Evolutionary conservation across 2,329 filamentous ascomycete genomes (phyloP).

Genomic region (Fusarium beomiforme): DNA sequence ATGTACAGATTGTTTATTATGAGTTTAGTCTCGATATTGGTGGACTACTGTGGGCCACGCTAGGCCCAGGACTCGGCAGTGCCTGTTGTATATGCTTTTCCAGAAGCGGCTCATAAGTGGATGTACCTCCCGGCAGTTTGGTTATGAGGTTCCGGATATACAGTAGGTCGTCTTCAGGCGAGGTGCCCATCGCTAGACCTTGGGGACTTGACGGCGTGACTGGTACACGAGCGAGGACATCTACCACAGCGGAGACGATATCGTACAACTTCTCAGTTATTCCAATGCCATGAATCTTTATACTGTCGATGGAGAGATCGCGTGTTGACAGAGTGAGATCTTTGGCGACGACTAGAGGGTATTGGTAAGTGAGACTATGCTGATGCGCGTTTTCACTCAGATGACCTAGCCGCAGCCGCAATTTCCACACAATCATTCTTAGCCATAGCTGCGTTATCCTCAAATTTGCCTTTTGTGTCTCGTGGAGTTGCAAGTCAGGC

Average conservation of each 20-base stretch:
- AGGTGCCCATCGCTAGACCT: conserved; percentile 36
- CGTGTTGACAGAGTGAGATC: conserved; percentile 52
- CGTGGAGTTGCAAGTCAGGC: conserved; percentile 47
- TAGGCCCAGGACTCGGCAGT: conserved; percentile 40
- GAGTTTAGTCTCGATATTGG: neutral
- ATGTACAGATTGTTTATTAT: neutral
- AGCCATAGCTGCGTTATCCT: conserved; percentile 58
- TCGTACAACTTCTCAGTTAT: conserved; percentile 60
- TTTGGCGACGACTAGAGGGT: conserved; percentile 55
- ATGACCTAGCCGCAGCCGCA: conserved; percentile 55
- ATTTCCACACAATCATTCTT: conserved; percentile 56
- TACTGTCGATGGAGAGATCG: conserved; percentile 51
- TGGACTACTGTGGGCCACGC: neutral
- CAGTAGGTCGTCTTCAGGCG: conserved; percentile 50
- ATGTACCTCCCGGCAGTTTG: conserved; percentile 50
- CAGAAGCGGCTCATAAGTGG: conserved; percentile 52
- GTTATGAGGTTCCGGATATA: conserved; percentile 52
- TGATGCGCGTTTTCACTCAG: conserved; percentile 48
- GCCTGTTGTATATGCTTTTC: conserved; percentile 53
- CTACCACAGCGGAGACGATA: conserved; percentile 55
- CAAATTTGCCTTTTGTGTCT: conserved; percentile 57
- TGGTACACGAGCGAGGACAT: conserved; percentile 56
- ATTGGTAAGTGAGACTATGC: conserved; percentile 53
- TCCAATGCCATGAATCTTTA: conserved; percentile 56
- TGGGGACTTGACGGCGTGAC: conserved; percentile 43